Base-by-base conservation (phyloP, 495 filamentous ascomycete species). In the Daldinia caldariorum region DNA sequence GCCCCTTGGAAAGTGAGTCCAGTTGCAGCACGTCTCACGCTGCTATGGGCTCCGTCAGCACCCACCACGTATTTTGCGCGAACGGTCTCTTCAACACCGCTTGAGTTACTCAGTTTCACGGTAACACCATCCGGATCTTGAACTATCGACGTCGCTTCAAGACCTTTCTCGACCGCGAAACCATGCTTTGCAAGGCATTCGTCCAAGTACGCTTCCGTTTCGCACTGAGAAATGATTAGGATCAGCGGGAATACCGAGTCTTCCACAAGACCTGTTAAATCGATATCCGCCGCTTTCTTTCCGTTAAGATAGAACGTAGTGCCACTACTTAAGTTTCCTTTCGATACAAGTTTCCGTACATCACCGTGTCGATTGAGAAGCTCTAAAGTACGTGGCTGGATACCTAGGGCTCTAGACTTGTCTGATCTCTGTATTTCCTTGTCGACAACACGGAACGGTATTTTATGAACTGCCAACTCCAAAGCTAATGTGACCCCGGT, bases 21-120 rank as follows among this genome's bases (percentile, higher is more conserved):
- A 0, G 51, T 58, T 5, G 82, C 76, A 0, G 78, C 63, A 26
- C 78, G 77, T 12, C 82, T 76, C 6, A 84, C 81, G 20, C 67
- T 56, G 60, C 77, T 81, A 54, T 81, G 82, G 3, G 82, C 80
- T 26, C 82, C 83, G 38, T 85, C 83, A 38, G 80, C 82, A 2
- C 81, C 83, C 6, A 83, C 77, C 2, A 82, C 73, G 59, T 82
- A 84, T 34, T 76, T 76, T n/a, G 77, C 76, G 14, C 76, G 75
- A 12, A 82, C 37, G 1, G 62, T 71, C 45, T 74, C 70, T 14
- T 69, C 59, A 13, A 22, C 58, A 4, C 75, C 75, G 6, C 73
- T 67, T 7, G 55, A 61, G 0, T 65, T 45, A n/a, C 62, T 63
- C 12, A 84, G 16, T 6, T 26, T 71, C 0, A 73, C 74, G 5